These are phyloP conservation scores for Litsea cubeba DNA, from an alignment of 164 flowering plant species.

Conservation along the genomic window DNA sequence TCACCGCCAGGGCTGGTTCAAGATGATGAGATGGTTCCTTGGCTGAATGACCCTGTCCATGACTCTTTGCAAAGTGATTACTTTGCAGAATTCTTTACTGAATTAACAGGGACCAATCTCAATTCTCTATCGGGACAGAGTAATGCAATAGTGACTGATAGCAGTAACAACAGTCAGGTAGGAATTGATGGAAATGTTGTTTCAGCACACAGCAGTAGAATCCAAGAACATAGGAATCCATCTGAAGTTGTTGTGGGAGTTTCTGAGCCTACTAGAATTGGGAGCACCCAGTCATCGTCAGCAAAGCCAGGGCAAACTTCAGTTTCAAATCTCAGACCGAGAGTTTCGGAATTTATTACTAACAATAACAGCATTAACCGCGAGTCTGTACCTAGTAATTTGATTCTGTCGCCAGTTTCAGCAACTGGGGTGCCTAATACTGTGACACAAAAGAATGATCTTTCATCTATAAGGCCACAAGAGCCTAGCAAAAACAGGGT, in stretches of 20 bases:
- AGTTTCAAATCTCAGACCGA: conserved; percentile 33
- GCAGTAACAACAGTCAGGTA: conserved; percentile 19
- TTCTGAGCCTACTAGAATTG: conserved; percentile 20
- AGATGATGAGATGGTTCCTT: conserved; percentile 67
- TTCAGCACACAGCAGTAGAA: conserved; percentile 20
- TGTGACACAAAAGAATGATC: conserved; percentile 37
- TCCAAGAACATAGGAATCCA: conserved; percentile 25
- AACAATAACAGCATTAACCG: conserved; percentile 13
- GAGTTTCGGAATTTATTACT: conserved; percentile 24
- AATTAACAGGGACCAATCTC: conserved; percentile 49
- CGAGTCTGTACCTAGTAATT: conserved; percentile 18
- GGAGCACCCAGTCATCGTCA: conserved; percentile 19
- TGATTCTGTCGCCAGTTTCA: conserved; percentile 20
- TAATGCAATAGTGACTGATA: conserved; percentile 26
- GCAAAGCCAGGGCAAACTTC: conserved; percentile 25
- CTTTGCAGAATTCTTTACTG: conserved; percentile 58
- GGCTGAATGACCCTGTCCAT: conserved; percentile 59
- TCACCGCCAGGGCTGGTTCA: conserved; percentile 38
- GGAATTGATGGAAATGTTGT: conserved; percentile 18
- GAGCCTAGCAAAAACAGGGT: conserved; percentile 20
- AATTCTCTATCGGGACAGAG: conserved; percentile 32
- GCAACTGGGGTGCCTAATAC: conserved; percentile 16
- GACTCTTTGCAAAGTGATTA: conserved; percentile 45
- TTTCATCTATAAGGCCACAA: conserved; percentile 6
- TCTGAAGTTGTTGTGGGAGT: conserved; percentile 24